phyloP scores from a whole-genome alignment of 1,284 basidiomycete species.

The Puccinia brachypodii region DNA sequence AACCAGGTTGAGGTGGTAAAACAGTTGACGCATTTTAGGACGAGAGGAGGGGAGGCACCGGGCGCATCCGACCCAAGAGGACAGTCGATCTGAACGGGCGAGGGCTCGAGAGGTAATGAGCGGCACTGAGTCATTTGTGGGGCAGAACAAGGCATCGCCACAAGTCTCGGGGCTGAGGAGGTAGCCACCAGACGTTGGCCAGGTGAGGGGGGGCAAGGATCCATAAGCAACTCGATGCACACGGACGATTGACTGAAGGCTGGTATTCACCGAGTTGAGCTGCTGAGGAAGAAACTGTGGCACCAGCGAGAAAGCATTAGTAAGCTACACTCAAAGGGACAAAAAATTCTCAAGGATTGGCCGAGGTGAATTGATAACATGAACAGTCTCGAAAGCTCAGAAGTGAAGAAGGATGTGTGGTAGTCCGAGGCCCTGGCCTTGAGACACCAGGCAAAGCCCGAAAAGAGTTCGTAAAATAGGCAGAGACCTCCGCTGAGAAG shows the following conservation, averaged over 20 bases:
- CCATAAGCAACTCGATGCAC: background rate
- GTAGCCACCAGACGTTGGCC: background rate
- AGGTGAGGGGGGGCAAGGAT: background rate
- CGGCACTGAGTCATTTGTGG: background rate
- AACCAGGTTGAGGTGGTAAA: slow-evolving; percentile 1
- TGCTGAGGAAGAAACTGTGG: background rate
- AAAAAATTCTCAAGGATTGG: background rate
- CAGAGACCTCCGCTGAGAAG: background rate
- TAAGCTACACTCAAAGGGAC: background rate
- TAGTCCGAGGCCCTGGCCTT: background rate
- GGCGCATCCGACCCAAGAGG: background rate
- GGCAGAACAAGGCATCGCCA: background rate
- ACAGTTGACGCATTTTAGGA: background rate
- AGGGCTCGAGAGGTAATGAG: background rate
- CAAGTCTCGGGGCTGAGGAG: background rate
- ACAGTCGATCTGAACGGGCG: background rate
- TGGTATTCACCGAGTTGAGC: background rate
- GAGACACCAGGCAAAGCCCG: background rate
- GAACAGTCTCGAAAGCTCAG: background rate
- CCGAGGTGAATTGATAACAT: background rate
- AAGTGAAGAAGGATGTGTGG: background rate
- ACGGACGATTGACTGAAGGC: background rate
- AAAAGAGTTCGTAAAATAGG: background rate
- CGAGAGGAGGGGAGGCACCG: background rate
- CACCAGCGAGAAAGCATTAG: background rate